Base-by-base conservation (phyloP, 805 yeast species). In the Cyberlindnera maclurae region DNA sequence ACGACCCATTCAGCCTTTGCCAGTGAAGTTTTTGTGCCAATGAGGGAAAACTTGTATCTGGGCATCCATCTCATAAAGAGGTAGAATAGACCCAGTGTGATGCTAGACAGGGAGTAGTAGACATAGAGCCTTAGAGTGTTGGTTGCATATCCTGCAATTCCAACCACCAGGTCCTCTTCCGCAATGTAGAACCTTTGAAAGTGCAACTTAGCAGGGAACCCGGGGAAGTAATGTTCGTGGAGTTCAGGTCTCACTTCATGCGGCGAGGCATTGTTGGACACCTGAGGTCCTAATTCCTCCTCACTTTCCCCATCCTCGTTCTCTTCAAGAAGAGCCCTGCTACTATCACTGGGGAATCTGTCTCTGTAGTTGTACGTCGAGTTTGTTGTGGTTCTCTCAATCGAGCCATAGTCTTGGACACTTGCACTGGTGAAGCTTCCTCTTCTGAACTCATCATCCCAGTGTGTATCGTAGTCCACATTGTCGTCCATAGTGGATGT, bases 101-200 rank as follows among this genome's bases (percentile, higher is more conserved):
- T 24, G 1, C 74, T 37, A 43, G 87, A 80, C 2, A 82, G 41
- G 0, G 72, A 12, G 43, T 74, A 71, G 55, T 80, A 88, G 1
- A 71, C 12, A 0, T 63, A 29, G 4, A 61, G 51, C 44, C 78
- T 74, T 47, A 68, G 38, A 34, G 54, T 54, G 11, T 79, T 73
- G 12, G 79, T 74, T 38, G 60, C 60, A 59, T 85, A 93, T 4
- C 97, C 97, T 0, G 97, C 98, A 45, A 93, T 83, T 44, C 95
- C 96, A 43, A 93, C 75, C 11, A 90, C 90, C 53, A 93, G 66
- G 64, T 93, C 99, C 57, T 93, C 98, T 58, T 93, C 97, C 0
- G 96, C 89, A 44, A 93, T 74, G 59, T 90, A 93, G 59, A 84
- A 87, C 41, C 96, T 70, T 61, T 93, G 99, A 47, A 69, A 71